These are phyloP conservation scores for Gamsiella multidivaricata DNA, from an alignment of 192 early-diverging fungal species.

Conservation along the genomic window DNA sequence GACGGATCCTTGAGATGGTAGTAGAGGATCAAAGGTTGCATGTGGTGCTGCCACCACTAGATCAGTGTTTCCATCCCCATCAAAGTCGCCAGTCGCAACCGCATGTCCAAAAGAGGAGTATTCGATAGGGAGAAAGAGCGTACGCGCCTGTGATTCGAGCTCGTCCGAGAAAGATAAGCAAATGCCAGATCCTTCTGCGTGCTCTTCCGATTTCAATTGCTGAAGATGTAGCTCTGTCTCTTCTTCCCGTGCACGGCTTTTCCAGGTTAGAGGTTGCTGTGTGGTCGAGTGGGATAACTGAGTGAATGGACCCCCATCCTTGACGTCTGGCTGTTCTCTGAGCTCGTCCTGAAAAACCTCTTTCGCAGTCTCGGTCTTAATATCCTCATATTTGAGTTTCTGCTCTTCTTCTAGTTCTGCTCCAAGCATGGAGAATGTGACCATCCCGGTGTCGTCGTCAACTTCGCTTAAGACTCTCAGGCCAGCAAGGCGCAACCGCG, in stretches of 20 bases:
- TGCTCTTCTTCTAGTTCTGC: background rate
- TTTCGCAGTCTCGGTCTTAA: background rate
- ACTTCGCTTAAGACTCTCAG: background rate
- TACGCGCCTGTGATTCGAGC: slow-evolving; percentile 16
- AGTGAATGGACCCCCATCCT: background rate
- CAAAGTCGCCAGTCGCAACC: slow-evolving; percentile 75
- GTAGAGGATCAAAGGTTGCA: slow-evolving; percentile 29
- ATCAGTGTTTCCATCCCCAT: slow-evolving; percentile 66
- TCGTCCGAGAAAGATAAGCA: slow-evolving; percentile 37
- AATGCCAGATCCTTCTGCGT: background rate
- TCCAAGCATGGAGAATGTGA: slow-evolving; percentile 27
- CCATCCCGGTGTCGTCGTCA: slow-evolving; percentile 20
- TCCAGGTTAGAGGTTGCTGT: slow-evolving; percentile 7
- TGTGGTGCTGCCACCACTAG: slow-evolving; percentile 77
- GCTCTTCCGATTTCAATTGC: background rate
- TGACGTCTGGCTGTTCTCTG: background rate
- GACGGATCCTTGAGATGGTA: slow-evolving; percentile 65
- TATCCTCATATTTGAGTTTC: background rate
- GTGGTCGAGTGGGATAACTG: background rate
- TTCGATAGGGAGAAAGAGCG: slow-evolving; percentile 57
- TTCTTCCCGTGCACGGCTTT: background rate
- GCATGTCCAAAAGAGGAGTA: slow-evolving; percentile 76
- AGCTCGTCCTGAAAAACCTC: background rate
- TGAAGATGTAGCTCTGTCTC: background rate
- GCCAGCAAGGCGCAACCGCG: slow-evolving; percentile 15